Evolutionary conservation across 495 filamentous ascomycete genomes (phyloP), one percentile per base, ranked within the genome.

Genomic region (Penicillium bialowiezense): DNA sequence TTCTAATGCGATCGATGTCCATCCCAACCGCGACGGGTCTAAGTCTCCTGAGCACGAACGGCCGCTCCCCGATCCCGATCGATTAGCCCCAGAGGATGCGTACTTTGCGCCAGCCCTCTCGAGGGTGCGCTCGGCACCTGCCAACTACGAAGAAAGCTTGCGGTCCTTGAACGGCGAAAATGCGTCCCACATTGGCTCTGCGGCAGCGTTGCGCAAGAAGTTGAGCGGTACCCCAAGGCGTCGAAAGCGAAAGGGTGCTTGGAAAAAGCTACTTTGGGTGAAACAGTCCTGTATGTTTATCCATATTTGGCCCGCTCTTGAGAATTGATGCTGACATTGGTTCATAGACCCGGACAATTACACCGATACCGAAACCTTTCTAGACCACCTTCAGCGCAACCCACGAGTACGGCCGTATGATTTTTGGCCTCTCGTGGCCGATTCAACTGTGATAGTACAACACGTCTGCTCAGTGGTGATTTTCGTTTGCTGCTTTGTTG

Each of bases 191-290:
- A 20, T 50, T 19, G 60, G 58, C 32, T 68, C 59, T 5, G 61
- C 66, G 39, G 68, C 69, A 24, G 67, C 66, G 9, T 55, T 76
- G 45, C 66, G 70, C 36, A 68, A 74, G 47, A 80, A 81, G 65
- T 56, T 81, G 41, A 59, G 80, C 48, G 73, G 71, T 9, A 61
- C 75, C 18, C 77, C 74, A 41, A 68, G 83, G 33, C 83, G 87
- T 55, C 74, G 86, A 52, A 75, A 80, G 63, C 76, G 83, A 51
- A 86, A 83, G 50, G 78, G 76, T 26, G 77, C 75, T 17, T 97
- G 92, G 87, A 93, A 95, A 73, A 98, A 97, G 71, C 72, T 98
- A 50, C 77, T 98, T 14, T 98, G 93, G 93, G 90, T 98, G 51
- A 95, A 95, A 64, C 93, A 98, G 60, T 89, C 87, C 36, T 98